Evolutionary conservation across 2,329 filamentous ascomycete genomes (phyloP), one percentile per base, ranked within the genome.

Genomic region (Calonectria multiphialidica): DNA sequence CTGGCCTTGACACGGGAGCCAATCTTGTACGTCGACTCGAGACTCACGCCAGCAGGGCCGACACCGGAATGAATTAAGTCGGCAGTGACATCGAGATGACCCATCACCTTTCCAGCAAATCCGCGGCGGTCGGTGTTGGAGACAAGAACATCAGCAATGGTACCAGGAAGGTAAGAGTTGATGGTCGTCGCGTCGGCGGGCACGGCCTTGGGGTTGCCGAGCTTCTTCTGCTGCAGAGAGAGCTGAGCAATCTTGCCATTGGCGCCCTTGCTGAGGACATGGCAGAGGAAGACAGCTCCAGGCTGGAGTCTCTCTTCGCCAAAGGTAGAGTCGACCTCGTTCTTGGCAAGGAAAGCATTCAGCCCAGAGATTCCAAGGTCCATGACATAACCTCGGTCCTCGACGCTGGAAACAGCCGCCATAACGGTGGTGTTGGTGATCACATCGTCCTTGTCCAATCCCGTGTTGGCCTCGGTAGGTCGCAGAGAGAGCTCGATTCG

Each of bases 351-450:
- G 84, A 99, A 99, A 3, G 94, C 97, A 74, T 92, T 93, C 65
- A 96, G 82, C 44, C 90, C 89, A 42, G 92, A 88, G 8, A 98
- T 87, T 21, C 95, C 95, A 44, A 98, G 85, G 77, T 98, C 95
- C 95, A 99, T 98, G 68, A 98, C 91, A 70, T 97, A 90, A 73
- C 97, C 97, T 80, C 98, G 96, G 79, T 99, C 97, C 83, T 99
- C 96, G n/a, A 97, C 93, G 83, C 96, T 99, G 63, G 90, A 85
- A 30, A 99, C 93, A 0, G 95, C 93, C 2, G 95, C 96, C 89
- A 98, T 97, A 23, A 98, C 87, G 55, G 94, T 95, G 75, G 88
- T 89, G 80, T 98, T 93, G 47, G 89, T 84, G 12, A 97, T 91
- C 12, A 98, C 84, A 78, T 95, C 95, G 47, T 93, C 91, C 76